phyloP scores from a whole-genome alignment of 805 yeast species.

The Nakazawaea sp. region DNA sequence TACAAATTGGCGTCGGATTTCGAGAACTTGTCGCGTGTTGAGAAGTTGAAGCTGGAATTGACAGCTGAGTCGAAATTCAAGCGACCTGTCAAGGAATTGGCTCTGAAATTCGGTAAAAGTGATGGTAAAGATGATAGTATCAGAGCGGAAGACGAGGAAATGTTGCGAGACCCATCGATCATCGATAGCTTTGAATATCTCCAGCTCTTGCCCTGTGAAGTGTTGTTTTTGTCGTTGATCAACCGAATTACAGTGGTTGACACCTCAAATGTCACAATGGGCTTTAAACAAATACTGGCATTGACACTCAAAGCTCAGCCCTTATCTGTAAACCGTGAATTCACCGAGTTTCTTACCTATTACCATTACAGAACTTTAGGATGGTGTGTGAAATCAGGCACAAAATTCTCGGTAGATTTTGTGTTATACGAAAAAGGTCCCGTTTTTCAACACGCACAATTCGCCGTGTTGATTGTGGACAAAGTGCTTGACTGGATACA shows the following conservation, averaged over 20 bases:
- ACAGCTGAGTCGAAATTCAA: conserved; percentile 16
- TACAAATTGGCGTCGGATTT: conserved; percentile 18
- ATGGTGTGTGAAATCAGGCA: conserved; percentile 91
- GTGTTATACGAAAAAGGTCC: conserved; percentile 87
- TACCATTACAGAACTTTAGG: conserved; percentile 85
- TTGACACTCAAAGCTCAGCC: conserved; percentile 8
- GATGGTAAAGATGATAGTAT: too few species aligned
- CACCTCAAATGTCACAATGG: too few species aligned
- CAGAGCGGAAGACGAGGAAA: conserved; percentile 30
- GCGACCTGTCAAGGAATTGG: conserved; percentile 19
- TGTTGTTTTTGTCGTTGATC: conserved; percentile 53
- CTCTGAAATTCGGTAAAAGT: too few species aligned
- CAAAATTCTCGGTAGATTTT: conserved; percentile 87
- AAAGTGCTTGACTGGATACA: conserved; percentile 40
- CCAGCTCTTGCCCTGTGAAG: conserved; percentile 73
- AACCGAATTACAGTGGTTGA: conserved; percentile 29
- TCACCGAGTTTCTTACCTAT: conserved; percentile 62
- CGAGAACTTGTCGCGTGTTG: conserved; percentile 27
- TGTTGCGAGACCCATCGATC: conserved; percentile 20
- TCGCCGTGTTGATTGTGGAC: conserved; percentile 50
- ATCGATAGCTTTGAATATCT: conserved; percentile 35
- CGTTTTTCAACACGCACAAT: conserved; percentile 92
- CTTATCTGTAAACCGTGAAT: conserved; percentile 20
- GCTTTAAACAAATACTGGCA: not conserved
- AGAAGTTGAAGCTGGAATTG: conserved; percentile 25